Evolutionary conservation across 768 basidiomycete genomes (phyloP), one percentile per base, ranked within the genome.

Genomic region (Dendrothele bispora): DNA sequence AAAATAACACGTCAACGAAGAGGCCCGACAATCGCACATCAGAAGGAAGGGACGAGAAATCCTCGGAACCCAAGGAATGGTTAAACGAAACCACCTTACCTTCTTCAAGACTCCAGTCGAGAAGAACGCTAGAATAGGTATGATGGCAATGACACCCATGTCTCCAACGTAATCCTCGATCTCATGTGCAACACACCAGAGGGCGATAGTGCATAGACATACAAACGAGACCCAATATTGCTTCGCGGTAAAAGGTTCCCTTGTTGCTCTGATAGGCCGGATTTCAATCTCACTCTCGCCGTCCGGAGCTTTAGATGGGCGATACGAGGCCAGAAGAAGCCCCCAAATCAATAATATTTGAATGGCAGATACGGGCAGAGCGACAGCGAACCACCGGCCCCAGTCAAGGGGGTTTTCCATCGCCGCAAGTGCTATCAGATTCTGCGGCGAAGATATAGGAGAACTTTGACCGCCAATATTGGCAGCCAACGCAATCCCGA

Each of bases 381-480:
- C 85, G 36, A 99, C 92, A 17, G 83, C 82, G 63, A 99, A 98
- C 97, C 97, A 99, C 32, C 80, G 77, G 1, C 75, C 82, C 95
- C 95, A 98, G 58, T 87, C 88, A 3, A 98, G 67, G 2, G 79
- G 78, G 1, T 86, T 84, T 34, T 91, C 80, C 95, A 99, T 98
- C 3, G 71, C 79, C n/a, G 78, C 68, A 6, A 98, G 70, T 4
- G 95, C 94, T 51, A 99, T 98, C 24, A 98, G 79, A 63, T 98
- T 99, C 67, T 99, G 95, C 1, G 95, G 95, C 0, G 95, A 98
- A 2, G 95, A 98, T 49, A 98, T 98, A 2, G 95, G 95, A 1
- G 95, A 98, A 41, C 87, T 90, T 66, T 98, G 95, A 1, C 97
- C 97, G 11, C 97, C 97, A 50, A 98, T 94, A 61, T 98, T 99